Evolutionary conservation across 1,284 basidiomycete genomes (phyloP), one percentile per base, ranked within the genome.

Genomic region (Papiliotrema terrestris): DNA sequence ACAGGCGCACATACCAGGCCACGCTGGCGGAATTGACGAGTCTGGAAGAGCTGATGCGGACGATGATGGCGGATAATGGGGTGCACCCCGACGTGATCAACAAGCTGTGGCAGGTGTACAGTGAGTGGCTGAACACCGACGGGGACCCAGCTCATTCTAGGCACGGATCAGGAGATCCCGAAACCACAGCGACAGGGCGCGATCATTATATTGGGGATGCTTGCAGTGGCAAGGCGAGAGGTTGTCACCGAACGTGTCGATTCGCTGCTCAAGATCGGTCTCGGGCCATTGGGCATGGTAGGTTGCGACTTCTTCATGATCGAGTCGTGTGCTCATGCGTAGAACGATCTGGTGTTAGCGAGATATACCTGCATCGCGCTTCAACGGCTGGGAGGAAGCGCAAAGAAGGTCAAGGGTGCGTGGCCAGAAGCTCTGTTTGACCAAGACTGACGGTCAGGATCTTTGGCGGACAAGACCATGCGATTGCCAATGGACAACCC

Each of bases 41-140:
- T 64, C 78, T 98, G 54, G 96, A 98, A 72, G 92, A 97, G 77
- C 86, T 98, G 80, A 86, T 98, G 84, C 83, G 90, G 41, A 89
- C 89, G 35, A 90, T 98, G 88, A 93, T 95, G 86, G 66, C 69
- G n/a, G 79, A 81, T 50, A 83, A 82, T 6, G 85, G 87, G 45
- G 84, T 98, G 20, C 87, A 92, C 65, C 77, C 80, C 1, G 91
- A 94, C 57, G 88, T 98, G 37, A 86, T 96, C 61, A 80, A 83
- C 54, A 95, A 91, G 78, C 83, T 98, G 1, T 98, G 95, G 96
- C 86, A 91, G 65, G 91, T 96, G 39, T 98, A 98, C 73, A 86
- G 91, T 91, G 66, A 70, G 88, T 79, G 17, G 19, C 14, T 37
- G 8, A 6, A 20, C 29, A 3, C 23, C 14, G 22, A 23, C 32